These are phyloP conservation scores for Musa balbisiana DNA, from an alignment of 202 grass and related monocot genomes.

Conservation along the genomic window DNA sequence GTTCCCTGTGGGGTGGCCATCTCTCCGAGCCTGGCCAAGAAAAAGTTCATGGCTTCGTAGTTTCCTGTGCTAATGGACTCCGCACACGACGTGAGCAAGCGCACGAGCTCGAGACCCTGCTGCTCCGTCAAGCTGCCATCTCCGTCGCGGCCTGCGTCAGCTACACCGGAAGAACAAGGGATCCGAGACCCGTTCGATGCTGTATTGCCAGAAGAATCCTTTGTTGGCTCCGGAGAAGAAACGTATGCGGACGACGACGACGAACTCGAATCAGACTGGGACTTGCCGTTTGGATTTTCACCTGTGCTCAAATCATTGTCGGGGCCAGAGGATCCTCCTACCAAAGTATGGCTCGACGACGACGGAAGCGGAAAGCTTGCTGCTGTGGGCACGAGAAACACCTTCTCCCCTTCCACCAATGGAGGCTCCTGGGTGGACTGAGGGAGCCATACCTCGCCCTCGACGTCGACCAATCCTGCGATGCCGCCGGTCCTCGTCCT, in stretches of 20 bases:
- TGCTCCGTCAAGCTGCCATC: conserved; percentile 4
- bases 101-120: conserved; percentile 19
- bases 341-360: conserved; percentile 39
- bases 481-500: conserved; percentile 38
- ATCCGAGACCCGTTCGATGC: neutral
- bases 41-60: conserved; percentile 19
- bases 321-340: conserved; percentile 24
- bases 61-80: conserved; percentile 8
- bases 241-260: conserved; percentile 27
- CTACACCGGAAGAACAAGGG: neutral
- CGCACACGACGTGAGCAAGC: conserved; percentile 14
- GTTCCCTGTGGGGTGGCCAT: conserved; percentile 1
- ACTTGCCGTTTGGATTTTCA: conserved; percentile 36
- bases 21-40: conserved; percentile 18
- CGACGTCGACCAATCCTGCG: conserved; percentile 14
- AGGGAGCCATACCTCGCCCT: conserved; percentile 74
- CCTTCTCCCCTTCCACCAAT: conserved; percentile 54
- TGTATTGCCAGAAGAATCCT: conserved; percentile 4
- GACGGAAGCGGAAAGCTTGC: conserved; percentile 49
- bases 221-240: conserved; percentile 11
- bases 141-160: neutral
- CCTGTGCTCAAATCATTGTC: conserved; percentile 2
- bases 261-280: conserved; percentile 70
- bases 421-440: conserved; percentile 43
- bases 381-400: conserved; percentile 57